Evolutionary conservation across 495 filamentous ascomycete species (phyloP), one percentile per base, ranked within the genome.

Genomic region (Penicillium coffeae): DNA sequence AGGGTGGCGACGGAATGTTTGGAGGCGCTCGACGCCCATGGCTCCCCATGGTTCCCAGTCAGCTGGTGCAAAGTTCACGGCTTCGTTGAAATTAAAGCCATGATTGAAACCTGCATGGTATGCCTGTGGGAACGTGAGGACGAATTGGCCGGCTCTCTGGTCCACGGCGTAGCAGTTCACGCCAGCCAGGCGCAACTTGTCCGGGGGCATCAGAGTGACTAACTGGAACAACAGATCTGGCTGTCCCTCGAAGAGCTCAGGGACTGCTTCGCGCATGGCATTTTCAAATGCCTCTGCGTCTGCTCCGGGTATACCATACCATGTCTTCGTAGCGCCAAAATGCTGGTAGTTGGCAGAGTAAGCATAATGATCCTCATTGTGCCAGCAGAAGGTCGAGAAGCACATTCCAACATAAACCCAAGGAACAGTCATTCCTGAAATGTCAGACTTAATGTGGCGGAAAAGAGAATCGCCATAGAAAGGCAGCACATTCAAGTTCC

Each of bases 401-500:
- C 90, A 94, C 93, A 99, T 99, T 50, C 93, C 93, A n/a, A 99
- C 94, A 63, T 99, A 99, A 5, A 97, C 82, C 93, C 93, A 99
- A 13, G 93, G 93, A 5, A 99, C 92, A 1, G 93, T 99, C 93
- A 99, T 99, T 27, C 93, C 93, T n/a, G 93, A 96, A 48, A 99
- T 91, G 66, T 99, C 93, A 0, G 91, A 87, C 62, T 97, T 97
- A 75, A 97, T 96, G 63, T 99, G 88, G 42, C 90, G 80, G 69
- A 97, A 97, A 8, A 99, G 77, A 5, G 92, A 96, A 35, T 96
- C 91, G 0, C 86, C 81, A 60, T 96, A 84, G 44, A 96, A 79
- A 0, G 93, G 93, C 51, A 99, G 77, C 14, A 94, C 84, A 62
- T 95, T 99, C 49, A 99, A 74, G 58, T 99, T 99, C 93, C 93